Evolutionary conservation across 202 grass and related monocot genomes (phyloP).

Genomic region (Elaeis oleifera): DNA sequence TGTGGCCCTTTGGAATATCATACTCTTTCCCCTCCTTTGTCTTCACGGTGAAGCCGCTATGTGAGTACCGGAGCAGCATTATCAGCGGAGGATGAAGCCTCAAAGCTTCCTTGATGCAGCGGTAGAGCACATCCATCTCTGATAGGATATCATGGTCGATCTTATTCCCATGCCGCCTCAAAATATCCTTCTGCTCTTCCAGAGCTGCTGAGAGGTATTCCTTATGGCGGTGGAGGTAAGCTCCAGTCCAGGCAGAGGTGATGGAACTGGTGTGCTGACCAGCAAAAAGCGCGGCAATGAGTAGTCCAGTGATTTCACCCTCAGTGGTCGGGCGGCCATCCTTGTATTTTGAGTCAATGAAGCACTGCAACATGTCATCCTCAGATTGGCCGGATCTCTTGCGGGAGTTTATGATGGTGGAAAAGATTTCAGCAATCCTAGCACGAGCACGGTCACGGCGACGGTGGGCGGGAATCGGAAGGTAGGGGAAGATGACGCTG

Average conservation of each 20-base stretch:
- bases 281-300: slow-evolving; percentile 84
- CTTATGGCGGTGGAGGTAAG: slow-evolving; percentile 67
- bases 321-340: slow-evolving; percentile 72
- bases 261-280: slow-evolving; percentile 95
- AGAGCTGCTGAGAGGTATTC: slow-evolving; percentile 50
- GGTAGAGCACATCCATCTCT: slow-evolving; percentile 91
- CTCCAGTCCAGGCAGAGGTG: slow-evolving; percentile 98
- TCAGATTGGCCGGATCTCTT: slow-evolving; percentile 61
- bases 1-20: slow-evolving; percentile 94
- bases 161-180: slow-evolving; percentile 63
- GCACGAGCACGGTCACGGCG: slow-evolving; percentile 51
- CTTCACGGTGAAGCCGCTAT: slow-evolving; percentile 67
- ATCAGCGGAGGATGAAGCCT: slow-evolving; percentile 85
- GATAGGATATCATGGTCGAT: slow-evolving; percentile 88
- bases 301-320: slow-evolving; percentile 64
- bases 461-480: slow-evolving; percentile 66
- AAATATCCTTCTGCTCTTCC: slow-evolving; percentile 87
- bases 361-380: slow-evolving; percentile 92
- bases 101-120: slow-evolving; percentile 96
- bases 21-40: slow-evolving; percentile 78
- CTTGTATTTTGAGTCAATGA: slow-evolving; percentile 97
- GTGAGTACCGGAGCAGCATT: slow-evolving; percentile 89
- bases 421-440: slow-evolving; percentile 71
- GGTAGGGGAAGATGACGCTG: slow-evolving; percentile 87
- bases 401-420: slow-evolving; percentile 78